A percentile compares a stretch with the other conserved stretches of the same genome.
Conservation (phyloP, 768 basidiomycete species). For the Kwoniella dendrophila region DNA sequence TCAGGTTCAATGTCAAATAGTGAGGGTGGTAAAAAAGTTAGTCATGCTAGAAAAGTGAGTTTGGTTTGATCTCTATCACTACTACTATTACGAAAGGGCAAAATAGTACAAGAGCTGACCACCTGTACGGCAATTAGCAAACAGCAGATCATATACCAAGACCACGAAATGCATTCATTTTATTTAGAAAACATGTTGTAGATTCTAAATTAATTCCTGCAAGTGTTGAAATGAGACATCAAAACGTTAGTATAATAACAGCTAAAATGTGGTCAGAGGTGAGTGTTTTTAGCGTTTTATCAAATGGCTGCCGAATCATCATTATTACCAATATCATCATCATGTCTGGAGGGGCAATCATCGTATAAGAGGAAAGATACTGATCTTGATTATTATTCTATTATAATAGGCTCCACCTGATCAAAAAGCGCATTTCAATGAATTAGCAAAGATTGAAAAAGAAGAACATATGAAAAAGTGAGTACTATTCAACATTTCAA, state of each 20-base stretch:
- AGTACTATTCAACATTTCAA: neutral
- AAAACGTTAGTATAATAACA: slow-evolving; percentile 71
- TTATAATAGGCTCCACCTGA: slow-evolving; percentile 39
- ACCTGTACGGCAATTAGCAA: slow-evolving; percentile 23
- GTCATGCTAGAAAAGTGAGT: slow-evolving; percentile 48
- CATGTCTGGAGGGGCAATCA: no score
- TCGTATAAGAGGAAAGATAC: no score
- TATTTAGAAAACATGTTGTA: slow-evolving; percentile 74
- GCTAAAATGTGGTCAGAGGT: slow-evolving; percentile 71
- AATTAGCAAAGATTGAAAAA: slow-evolving; percentile 52
- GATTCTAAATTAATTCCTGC: slow-evolving; percentile 65
- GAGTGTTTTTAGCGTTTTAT: no score
- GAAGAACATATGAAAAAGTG: slow-evolving; percentile 54
- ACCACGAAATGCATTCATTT: slow-evolving; percentile 76
- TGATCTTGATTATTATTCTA: no score
- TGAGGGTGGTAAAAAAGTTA: slow-evolving; percentile 34
- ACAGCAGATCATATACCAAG: slow-evolving; percentile 65
- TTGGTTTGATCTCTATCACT: neutral
- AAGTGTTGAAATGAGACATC: slow-evolving; percentile 68
- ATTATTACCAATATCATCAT: no score
- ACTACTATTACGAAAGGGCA: neutral
- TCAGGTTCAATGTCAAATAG: neutral
- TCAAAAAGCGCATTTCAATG: slow-evolving; percentile 51
- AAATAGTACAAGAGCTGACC: neutral
- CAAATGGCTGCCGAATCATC: no score